Percentiles rank a stretch among this genome's conserved stretches.
phyloP scores from a whole-genome alignment of 176 grass and related monocot genomes.

The Themeda triandra region DNA sequence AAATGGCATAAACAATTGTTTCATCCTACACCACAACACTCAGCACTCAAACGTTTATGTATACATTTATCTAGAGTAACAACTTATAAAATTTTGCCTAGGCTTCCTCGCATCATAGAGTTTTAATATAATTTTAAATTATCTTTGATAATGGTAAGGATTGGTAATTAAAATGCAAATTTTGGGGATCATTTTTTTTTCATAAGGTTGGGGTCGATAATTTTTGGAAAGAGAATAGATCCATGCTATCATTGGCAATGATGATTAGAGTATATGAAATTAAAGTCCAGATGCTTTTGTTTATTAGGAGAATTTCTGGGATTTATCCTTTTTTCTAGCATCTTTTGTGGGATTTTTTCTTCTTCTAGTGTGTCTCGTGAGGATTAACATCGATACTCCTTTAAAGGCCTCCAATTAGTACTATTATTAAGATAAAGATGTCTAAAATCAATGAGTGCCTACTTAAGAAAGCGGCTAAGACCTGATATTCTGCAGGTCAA shows the following conservation, averaged over 20 bases:
- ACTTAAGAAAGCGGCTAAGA: neutral
- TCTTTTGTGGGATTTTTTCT: no score
- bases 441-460: neutral
- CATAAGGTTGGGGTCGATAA: no score
- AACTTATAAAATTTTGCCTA: no score
- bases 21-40: no score
- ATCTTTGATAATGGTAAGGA: no score
- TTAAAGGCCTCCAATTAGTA: neutral
- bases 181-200: neutral
- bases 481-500: conserved; percentile 58
- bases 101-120: no score
- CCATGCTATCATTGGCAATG: neutral
- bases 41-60: no score
- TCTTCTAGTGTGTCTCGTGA: neutral
- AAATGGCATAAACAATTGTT: no score
- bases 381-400: neutral
- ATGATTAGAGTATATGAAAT: neutral
- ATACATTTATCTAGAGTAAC: no score
- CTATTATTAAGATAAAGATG: neutral
- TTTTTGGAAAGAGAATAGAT: neutral
- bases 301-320: neutral
- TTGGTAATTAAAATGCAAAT: neutral
- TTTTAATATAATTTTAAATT: no score
- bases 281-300: neutral
- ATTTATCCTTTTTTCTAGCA: neutral